Evolutionary conservation across 2,329 filamentous ascomycete species (phyloP), one percentile per base, ranked within the genome.

Genomic region (Nigrospora sphaerica): DNA sequence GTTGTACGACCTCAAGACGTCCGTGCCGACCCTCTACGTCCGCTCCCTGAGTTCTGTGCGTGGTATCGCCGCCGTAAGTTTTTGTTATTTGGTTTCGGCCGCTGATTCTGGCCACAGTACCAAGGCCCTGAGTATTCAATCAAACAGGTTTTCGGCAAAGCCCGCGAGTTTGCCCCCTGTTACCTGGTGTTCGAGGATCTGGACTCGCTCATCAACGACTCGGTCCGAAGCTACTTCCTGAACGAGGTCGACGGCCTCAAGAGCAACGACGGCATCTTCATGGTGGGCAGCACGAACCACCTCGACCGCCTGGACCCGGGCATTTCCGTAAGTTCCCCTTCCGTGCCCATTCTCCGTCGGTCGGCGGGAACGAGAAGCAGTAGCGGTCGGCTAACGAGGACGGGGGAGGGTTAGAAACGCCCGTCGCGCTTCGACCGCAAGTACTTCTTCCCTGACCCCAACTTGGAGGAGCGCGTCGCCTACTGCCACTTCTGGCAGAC

Each of bases 141-240:
- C 46, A 62, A 65, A 18, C 46, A 63, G 16, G 78, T 84, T 44
- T 84, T 85, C 56, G 46, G 49, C 17, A 79, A 78, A 51, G 84
- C 84, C 1, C 69, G 84, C 18, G 68, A 76, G 51, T 73, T 76
- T 49, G 79, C 84, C 0, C 84, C 84, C 0, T 87, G 83, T 64
- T 77, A 85, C 50, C 73, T 88, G 4, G 78, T 88, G 36, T 84
- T 88, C 48, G 85, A 88, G 60, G 85, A 88, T 52, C 72, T 88
- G 6, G 85, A 88, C 59, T 81, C 77, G 10, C 74, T 87, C 32
- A 75, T 88, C 39, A 73, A 71, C 12, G 76, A 82, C 45, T 52
- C 58, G 2, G 78, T 83, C 13, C 72, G 83, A 28, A 80, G 75
- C 44, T 87, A 85, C 67, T 88, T 88, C 64, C 70, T 87, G 41